Evolutionary conservation across 805 yeast genomes (phyloP), one percentile per base, ranked within the genome.

Genomic region (Lipomyces sp.): DNA sequence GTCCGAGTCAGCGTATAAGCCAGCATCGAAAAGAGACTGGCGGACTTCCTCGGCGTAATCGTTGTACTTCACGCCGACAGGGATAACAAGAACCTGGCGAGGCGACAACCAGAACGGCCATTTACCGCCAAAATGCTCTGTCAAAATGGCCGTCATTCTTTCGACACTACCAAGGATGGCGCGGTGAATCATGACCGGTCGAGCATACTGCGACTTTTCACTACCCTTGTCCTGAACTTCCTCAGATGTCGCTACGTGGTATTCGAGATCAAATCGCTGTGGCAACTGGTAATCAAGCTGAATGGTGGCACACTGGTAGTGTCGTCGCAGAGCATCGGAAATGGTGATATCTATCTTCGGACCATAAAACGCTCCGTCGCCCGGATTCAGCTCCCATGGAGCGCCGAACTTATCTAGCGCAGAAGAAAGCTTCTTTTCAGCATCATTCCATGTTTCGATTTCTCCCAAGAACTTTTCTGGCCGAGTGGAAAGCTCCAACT

Each of bases 51-150:
- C 87, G 54, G 98, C 99, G 77, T 95, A 95, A 71, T 88, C 97
- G 76, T 84, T 87, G 83, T 89, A 94, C 80, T 90, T 92, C 71
- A 90, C 96, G 76, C 97, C 98, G 74, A 95, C 98, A 73, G 99
- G 99, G 37, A 95, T 95, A 75, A 95, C 96, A 74, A 94, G 83
- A 65, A 94, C 86, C 82, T 95, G 99, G 83, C 99, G 90, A 76
- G 99, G 99, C n/a, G 98, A 93, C 77, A 95, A 85, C 99, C 99
- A 95, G 85, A 95, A 91, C 76, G 99, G 99, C 99, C 99, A 95
- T 79, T 92, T 95, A 76, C 99, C 99, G 77, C 93, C 97, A 81
- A 84, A 95, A 83, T 95, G 99, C 81, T 95, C 99, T 66, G 97
- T 93, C 80, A 95, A 87, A 74, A 95, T 94, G 70, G 98, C 99